These are phyloP conservation scores for Crassisporium funariophilum DNA, from an alignment of 768 basidiomycete genomes.

Conservation along the genomic window DNA sequence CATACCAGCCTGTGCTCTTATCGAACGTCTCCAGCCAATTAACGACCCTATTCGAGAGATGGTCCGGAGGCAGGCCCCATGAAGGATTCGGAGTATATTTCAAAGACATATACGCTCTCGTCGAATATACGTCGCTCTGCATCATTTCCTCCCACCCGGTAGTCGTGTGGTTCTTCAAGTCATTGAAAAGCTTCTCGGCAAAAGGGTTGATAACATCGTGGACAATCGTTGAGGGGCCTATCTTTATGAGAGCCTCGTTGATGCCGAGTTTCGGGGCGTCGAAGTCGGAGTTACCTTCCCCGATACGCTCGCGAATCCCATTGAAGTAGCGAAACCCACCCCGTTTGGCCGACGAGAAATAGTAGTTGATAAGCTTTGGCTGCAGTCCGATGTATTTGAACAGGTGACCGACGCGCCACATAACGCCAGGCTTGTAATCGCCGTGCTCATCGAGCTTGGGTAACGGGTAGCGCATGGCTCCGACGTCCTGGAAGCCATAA, in stretches of 20 bases:
- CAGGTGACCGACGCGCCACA: conserved; percentile 33
- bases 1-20: conserved; percentile 31
- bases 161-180: conserved; percentile 16
- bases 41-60: conserved; percentile 17
- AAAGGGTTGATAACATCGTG: conserved; percentile 24
- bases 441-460: conserved; percentile 4
- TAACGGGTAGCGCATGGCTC: conserved; percentile 43
- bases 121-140: conserved; percentile 30
- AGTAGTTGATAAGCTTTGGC: conserved; percentile 22
- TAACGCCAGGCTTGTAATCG: conserved; percentile 23
- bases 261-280: conserved; percentile 8
- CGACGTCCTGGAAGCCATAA: conserved; percentile 31
- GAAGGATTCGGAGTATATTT: conserved; percentile 17
- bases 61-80: not conserved
- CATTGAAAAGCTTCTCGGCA: conserved; percentile 20
- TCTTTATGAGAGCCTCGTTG: conserved; percentile 15
- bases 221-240: conserved; percentile 10
- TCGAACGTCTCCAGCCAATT: conserved; percentile 39
- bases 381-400: conserved; percentile 23
- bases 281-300: conserved; percentile 4
- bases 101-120: conserved; percentile 24
- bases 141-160: conserved; percentile 28
- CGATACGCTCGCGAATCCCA: conserved; percentile 11
- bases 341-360: conserved; percentile 8
- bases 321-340: conserved; percentile 14